Percentiles rank a stretch among this genome's conserved stretches.
Conservation (phyloP, 1,284 basidiomycete species). For the Pyrrhoderma noxium region DNA sequence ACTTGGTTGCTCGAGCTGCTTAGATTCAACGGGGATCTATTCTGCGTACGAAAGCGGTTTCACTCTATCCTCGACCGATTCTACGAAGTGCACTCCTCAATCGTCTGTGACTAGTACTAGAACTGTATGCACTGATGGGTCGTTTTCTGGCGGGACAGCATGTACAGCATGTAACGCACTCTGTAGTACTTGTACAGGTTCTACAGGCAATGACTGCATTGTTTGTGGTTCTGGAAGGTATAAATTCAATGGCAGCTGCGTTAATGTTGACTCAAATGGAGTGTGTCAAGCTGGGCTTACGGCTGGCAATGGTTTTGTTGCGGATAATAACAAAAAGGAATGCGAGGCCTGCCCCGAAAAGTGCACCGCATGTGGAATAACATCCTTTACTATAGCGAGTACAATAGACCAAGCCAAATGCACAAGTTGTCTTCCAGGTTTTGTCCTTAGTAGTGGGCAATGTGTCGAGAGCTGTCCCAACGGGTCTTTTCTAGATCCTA, state of each 20-base stretch:
- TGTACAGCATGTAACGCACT: constrained; percentile 57
- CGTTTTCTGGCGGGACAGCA: constrained; percentile 48
- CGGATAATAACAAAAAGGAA: constrained; percentile 71
- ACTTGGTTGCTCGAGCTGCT: constrained; percentile 63
- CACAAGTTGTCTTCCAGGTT: constrained; percentile 69
- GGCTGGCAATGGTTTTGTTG: constrained; percentile 47
- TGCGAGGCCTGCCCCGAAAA: constrained; percentile 77
- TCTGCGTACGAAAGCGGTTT: constrained; percentile 62
- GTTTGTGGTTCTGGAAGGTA: constrained; percentile 55
- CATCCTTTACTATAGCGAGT: constrained; percentile 61
- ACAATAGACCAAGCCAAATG: constrained; percentile 61
- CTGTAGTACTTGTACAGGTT: constrained; percentile 64
- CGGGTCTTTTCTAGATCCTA: constrained; percentile 62
- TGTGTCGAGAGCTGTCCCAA: constrained; percentile 64
- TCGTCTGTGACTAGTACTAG: constrained; percentile 42
- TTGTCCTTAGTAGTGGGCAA: constrained; percentile 53
- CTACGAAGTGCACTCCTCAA: constrained; percentile 54
- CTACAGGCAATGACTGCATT: constrained; percentile 63
- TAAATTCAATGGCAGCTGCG: constrained; percentile 56
- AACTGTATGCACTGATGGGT: constrained; percentile 52
- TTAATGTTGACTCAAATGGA: constrained; percentile 55
- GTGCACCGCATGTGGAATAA: constrained; percentile 69
- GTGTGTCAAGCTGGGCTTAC: constrained; percentile 43
- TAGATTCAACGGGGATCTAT: constrained; percentile 59
- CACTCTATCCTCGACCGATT: constrained; percentile 57